These are phyloP conservation scores for Biancaea sappan DNA, from an alignment of 306 rosid species.

Conservation along the genomic window DNA sequence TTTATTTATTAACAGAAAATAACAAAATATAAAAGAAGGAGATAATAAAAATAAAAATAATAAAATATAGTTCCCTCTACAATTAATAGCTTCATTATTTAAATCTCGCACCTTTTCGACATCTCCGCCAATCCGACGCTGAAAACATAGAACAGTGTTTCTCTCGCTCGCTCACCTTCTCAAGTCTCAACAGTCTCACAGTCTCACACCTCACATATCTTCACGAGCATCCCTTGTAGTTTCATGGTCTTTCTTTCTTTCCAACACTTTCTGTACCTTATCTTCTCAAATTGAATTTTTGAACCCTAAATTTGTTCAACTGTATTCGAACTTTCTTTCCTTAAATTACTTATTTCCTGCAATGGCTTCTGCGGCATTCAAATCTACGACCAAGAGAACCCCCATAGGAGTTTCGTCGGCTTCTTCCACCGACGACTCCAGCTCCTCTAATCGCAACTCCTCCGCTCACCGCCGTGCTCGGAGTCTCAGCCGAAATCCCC, in stretches of 20 bases:
- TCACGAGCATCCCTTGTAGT: neutral
- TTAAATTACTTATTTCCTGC: neutral
- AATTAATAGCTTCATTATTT: neutral
- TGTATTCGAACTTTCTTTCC: neutral
- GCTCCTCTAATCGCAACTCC: slow-evolving; percentile 51
- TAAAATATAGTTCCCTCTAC: neutral
- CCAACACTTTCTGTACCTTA: neutral
- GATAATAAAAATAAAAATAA: neutral
- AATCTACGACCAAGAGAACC: slow-evolving; percentile 81
- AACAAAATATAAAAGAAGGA: no score
- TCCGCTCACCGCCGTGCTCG: slow-evolving; percentile 87
- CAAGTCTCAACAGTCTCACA: neutral
- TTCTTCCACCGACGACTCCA: slow-evolving; percentile 50
- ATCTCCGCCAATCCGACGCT: slow-evolving; percentile 58
- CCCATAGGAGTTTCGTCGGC: slow-evolving; percentile 56
- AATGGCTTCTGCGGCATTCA: slow-evolving; percentile 97
- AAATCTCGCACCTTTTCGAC: neutral
- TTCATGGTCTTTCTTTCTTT: neutral
- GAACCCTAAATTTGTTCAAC: slow-evolving; percentile 23
- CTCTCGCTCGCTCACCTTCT: slow-evolving; percentile 13
- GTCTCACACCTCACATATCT: neutral
- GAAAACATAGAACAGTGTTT: neutral
- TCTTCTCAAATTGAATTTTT: neutral
- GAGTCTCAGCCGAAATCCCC: slow-evolving; percentile 81
- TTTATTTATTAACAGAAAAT: no score